phyloP scores from a whole-genome alignment of 306 rosid genomes.

The Pyrus communis region DNA sequence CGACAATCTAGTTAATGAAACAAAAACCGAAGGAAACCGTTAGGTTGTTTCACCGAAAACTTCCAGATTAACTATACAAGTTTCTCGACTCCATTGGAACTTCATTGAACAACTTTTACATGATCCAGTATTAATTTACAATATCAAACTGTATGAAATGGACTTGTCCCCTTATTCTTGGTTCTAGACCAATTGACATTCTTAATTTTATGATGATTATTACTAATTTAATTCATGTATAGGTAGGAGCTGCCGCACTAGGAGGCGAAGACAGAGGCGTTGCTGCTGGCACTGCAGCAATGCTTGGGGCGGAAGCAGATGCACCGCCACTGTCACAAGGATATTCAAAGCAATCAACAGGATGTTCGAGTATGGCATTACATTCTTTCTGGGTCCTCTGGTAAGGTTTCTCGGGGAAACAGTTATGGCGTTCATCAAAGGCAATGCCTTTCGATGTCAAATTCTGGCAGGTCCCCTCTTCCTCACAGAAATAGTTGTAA shows the following conservation, averaged over 20 bases:
- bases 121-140: background rate
- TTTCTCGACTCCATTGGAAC: background rate
- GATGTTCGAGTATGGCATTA: conserved; percentile 34
- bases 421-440: conserved; percentile 59
- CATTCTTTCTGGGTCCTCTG: conserved; percentile 67
- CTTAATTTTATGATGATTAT: background rate
- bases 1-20: too few relatives aligned
- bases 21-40: too few relatives aligned
- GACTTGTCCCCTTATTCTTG: background rate
- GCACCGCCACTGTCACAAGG: conserved; percentile 30
- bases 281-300: conserved; percentile 29
- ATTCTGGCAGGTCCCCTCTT: conserved; percentile 61
- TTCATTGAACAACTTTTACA: background rate
- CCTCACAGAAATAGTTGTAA: conserved; percentile 78
- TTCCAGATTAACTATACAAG: background rate
- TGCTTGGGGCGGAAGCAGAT: conserved; percentile 32
- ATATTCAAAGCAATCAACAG: conserved; percentile 40
- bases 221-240: conserved; percentile 16
- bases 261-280: conserved; percentile 47
- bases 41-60: too few relatives aligned
- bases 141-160: background rate
- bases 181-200: background rate
- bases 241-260: conserved; percentile 48
- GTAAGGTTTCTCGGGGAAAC: conserved; percentile 53
- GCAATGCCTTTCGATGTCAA: conserved; percentile 37